These are phyloP conservation scores for Mucor mucedo DNA, from an alignment of 371 early-diverging fungal genomes.

Conservation along the genomic window DNA sequence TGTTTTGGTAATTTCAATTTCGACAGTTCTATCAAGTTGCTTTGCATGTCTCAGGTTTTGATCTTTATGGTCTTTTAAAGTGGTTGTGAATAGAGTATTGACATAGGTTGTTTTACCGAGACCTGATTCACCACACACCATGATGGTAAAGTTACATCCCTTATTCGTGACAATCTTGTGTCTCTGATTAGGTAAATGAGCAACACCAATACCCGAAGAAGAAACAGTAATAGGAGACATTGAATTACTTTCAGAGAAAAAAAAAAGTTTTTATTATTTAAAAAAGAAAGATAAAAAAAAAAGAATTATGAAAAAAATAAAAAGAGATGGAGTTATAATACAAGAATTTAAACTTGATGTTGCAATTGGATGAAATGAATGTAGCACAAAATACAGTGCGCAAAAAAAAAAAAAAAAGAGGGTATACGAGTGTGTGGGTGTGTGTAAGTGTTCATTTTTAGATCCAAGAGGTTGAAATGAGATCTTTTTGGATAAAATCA, in stretches of 20 bases:
- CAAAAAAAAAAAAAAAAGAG: constrained; percentile 8
- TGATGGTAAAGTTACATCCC: constrained; percentile 92
- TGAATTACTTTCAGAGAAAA: neutral
- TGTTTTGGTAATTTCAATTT: constrained; percentile 83
- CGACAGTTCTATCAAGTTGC: constrained; percentile 73
- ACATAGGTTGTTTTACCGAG: constrained; percentile 86
- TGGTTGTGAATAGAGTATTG: constrained; percentile 81
- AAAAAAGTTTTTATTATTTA: constrained; percentile 6
- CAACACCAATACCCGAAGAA: constrained; percentile 86
- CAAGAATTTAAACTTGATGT: constrained; percentile 11
- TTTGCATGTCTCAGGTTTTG: constrained; percentile 56
- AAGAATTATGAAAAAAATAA: neutral
- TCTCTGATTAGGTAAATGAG: constrained; percentile 97
- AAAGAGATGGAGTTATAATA: constrained; percentile 13
- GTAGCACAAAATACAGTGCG: constrained; percentile 11
- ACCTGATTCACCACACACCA: constrained; percentile 87
- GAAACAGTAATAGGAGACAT: constrained; percentile 60
- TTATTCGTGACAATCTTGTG: constrained; percentile 94
- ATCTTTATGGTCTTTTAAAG: constrained; percentile 70
- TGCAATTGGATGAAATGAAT: constrained; percentile 13
- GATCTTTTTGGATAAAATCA: constrained; percentile 45
- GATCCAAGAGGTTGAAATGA: constrained; percentile 28
- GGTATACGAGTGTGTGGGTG: constrained; percentile 27
- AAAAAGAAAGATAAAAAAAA: neutral
- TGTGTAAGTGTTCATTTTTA: constrained; percentile 11